Evolutionary conservation across 306 rosid species (phyloP).

Genomic region (Fragaria vesca): DNA sequence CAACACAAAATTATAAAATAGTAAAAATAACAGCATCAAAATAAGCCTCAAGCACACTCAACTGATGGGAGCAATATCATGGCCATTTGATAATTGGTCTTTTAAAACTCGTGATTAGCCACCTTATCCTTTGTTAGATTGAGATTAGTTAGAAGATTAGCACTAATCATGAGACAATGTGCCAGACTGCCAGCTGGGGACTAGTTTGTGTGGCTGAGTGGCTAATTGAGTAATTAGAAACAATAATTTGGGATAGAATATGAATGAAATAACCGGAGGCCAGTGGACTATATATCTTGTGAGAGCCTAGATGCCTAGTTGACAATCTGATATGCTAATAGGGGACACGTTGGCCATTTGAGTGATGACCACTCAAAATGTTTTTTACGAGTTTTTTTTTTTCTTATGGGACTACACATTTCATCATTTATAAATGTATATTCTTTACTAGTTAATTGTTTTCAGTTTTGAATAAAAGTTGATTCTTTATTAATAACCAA

Average conservation of each 20-base stretch:
- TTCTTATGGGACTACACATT: too few species aligned
- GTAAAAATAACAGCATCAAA: too few species aligned
- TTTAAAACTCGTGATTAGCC: neutral
- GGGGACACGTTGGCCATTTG: conserved; percentile 9
- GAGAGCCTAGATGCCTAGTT: neutral
- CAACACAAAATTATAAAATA: too few species aligned
- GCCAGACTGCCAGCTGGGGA: conserved; percentile 14
- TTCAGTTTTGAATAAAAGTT: too few species aligned
- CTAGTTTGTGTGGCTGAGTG: neutral
- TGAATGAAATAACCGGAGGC: neutral
- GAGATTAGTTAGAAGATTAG: neutral
- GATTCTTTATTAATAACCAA: too few species aligned
- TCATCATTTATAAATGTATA: too few species aligned
- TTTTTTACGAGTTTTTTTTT: too few species aligned
- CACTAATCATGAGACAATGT: neutral
- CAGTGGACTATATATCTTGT: neutral
- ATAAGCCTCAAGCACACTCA: too few species aligned
- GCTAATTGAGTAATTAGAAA: neutral
- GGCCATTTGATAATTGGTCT: neutral
- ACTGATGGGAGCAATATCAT: neutral
- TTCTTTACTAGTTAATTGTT: too few species aligned
- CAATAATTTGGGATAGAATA: neutral
- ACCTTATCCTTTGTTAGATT: conserved; percentile 11
- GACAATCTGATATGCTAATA: neutral
- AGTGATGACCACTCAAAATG: too few species aligned